A percentile compares a stretch with the other conserved stretches of the same genome.
phyloP scores from a whole-genome alignment of 2,329 filamentous ascomycete genomes.

The Fusarium pseudograminearum region DNA sequence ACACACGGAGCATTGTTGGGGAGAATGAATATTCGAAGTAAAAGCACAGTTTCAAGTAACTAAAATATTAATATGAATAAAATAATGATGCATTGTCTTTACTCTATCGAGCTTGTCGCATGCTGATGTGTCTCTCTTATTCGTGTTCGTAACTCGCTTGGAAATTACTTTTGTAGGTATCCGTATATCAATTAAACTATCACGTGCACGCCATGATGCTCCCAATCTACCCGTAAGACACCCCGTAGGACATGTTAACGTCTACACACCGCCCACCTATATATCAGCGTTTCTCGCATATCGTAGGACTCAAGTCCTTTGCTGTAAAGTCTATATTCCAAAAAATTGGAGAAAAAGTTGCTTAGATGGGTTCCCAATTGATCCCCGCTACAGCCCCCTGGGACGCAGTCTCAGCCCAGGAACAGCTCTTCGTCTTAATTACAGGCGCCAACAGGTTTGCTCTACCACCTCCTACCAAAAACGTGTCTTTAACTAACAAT shows the following conservation, averaged over 20 bases:
- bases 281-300: background rate
- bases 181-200: constrained; percentile 21
- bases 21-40: constrained; percentile 16
- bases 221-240: background rate
- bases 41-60: constrained; percentile 13
- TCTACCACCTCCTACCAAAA: background rate
- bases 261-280: constrained; percentile 21
- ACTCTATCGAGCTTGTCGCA: background rate
- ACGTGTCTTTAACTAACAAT: constrained; percentile 15
- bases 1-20: constrained; percentile 29
- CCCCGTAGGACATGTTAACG: constrained; percentile 1
- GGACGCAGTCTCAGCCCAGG: constrained; percentile 53
- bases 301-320: background rate
- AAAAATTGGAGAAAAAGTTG: constrained; percentile 2
- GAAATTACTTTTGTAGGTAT: constrained; percentile 21
- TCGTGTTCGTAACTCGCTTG: constrained; percentile 31
- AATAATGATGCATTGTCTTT: constrained; percentile 28
- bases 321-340: background rate
- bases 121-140: constrained; percentile 24
- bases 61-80: constrained; percentile 38
- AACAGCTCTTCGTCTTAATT: constrained; percentile 75
- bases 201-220: constrained; percentile 21
- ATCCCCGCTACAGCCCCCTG: constrained; percentile 48
- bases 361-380: constrained; percentile 43
- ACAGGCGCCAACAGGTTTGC: constrained; percentile 87